Percentiles rank a stretch among this genome's conserved stretches.
phyloP scores from a whole-genome alignment of 305 asterid genomes.

The Fraxinus dipetala region DNA sequence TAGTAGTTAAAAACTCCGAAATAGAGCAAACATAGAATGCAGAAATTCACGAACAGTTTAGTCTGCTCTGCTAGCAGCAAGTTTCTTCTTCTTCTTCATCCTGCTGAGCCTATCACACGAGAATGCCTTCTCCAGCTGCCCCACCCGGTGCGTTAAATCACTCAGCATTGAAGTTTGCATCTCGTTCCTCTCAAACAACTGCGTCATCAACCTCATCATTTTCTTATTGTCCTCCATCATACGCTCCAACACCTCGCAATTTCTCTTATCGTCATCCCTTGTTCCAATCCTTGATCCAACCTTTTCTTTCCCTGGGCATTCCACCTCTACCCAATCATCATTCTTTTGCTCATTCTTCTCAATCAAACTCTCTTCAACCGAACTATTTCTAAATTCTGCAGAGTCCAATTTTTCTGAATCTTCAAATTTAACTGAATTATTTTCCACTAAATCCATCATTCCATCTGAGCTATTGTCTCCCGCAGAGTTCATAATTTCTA shows the following conservation, averaged over 20 bases:
- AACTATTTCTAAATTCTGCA: not conserved
- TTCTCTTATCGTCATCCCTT: conserved; percentile 17
- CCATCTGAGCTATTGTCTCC: not conserved
- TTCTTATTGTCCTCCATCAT: conserved; percentile 56
- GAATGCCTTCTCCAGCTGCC: conserved; percentile 59
- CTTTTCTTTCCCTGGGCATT: not conserved
- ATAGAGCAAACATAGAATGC: not conserved
- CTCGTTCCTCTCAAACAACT: conserved; percentile 48
- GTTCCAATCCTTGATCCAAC: not conserved
- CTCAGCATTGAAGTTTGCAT: conserved; percentile 47
- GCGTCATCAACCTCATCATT: conserved; percentile 62
- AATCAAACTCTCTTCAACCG: conserved; percentile 6
- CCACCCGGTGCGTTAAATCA: conserved; percentile 47
- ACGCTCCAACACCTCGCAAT: conserved; percentile 44
- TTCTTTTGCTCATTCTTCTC: conserved; percentile 15
- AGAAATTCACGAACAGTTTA: conserved; percentile 21
- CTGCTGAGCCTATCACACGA: conserved; percentile 42
- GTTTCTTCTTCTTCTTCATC: conserved; percentile 30
- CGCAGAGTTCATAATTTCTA: not conserved
- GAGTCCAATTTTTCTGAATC: not conserved
- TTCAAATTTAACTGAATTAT: not conserved
- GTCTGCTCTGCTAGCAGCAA: not conserved
- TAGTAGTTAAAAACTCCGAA: not conserved
- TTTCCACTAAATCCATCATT: not conserved
- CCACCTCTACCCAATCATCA: conserved; percentile 4